phyloP scores from a whole-genome alignment of 352 stramenopile species.

The Globisporangium okanoganense region DNA sequence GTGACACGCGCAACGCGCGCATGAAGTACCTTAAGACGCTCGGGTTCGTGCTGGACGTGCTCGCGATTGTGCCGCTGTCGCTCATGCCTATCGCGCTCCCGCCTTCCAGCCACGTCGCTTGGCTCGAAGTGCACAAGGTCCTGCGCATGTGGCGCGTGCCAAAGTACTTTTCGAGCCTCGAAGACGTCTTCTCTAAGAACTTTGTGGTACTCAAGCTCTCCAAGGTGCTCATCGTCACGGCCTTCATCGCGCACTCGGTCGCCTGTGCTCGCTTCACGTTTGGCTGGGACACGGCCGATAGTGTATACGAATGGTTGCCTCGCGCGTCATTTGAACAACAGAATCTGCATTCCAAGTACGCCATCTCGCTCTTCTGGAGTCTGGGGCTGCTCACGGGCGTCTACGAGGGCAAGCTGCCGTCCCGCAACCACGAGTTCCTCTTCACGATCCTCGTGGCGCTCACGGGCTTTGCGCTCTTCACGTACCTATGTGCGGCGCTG shows the following conservation, averaged over 20 bases:
- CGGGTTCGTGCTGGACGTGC: constrained; percentile 37
- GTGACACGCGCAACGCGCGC: constrained; percentile 19
- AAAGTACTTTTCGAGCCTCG: constrained; percentile 35
- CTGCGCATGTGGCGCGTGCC: constrained; percentile 33
- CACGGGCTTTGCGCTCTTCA: constrained; percentile 54
- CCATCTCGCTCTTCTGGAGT: constrained; percentile 51
- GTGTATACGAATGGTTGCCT: constrained; percentile 28
- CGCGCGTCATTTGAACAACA: background rate
- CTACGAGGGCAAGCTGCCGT: constrained; percentile 47
- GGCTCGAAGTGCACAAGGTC: constrained; percentile 39
- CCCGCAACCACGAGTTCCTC: constrained; percentile 33
- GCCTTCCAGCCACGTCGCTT: constrained; percentile 17
- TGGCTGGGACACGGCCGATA: constrained; percentile 29
- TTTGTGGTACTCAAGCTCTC: constrained; percentile 53
- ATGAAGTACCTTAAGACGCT: constrained; percentile 50
- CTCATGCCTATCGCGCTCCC: constrained; percentile 16
- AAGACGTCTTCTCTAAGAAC: constrained; percentile 51
- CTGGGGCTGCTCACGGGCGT: constrained; percentile 49
- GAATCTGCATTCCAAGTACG: constrained; percentile 24
- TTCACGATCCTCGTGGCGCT: constrained; percentile 54
- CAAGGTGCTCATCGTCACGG: constrained; percentile 34
- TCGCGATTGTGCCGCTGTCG: constrained; percentile 39
- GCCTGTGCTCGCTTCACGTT: constrained; percentile 54
- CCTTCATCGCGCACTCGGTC: constrained; percentile 42
- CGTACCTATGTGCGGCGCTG: constrained; percentile 53